Evolutionary conservation across 2,329 filamentous ascomycete species (phyloP).

Genomic region (Lachnellula arida): DNA sequence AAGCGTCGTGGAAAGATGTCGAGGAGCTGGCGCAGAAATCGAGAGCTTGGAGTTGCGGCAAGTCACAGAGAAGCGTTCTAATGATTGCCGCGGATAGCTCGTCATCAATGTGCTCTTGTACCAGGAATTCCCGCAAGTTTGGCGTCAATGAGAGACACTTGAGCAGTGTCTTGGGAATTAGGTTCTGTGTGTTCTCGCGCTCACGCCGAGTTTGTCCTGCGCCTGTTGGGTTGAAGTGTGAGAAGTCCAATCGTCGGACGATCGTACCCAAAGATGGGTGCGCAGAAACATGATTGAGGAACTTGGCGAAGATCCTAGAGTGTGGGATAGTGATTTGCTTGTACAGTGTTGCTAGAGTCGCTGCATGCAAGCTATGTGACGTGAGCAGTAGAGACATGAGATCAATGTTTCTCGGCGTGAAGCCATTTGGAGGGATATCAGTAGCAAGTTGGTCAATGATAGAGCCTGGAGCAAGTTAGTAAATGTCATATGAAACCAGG

Average conservation of each 20-base stretch:
- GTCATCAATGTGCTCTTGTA: constrained; percentile 75
- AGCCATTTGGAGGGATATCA: constrained; percentile 70
- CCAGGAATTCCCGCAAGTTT: constrained; percentile 70
- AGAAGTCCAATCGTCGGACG: constrained; percentile 76
- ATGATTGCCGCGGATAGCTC: constrained; percentile 67
- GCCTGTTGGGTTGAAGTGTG: constrained; percentile 77
- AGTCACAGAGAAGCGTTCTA: constrained; percentile 62
- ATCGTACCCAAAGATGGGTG: constrained; percentile 68
- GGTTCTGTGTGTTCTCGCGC: constrained; percentile 68
- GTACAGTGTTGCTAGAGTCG: constrained; percentile 71
- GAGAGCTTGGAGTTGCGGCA: constrained; percentile 60
- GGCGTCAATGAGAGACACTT: constrained; percentile 68
- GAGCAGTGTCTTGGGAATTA: constrained; percentile 68
- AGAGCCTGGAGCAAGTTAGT: constrained; percentile 45
- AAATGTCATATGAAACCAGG: constrained; percentile 1
- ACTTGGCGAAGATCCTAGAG: constrained; percentile 79
- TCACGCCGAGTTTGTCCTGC: constrained; percentile 71
- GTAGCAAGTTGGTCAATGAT: constrained; percentile 72
- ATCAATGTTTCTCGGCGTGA: constrained; percentile 72
- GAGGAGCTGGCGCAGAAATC: constrained; percentile 78
- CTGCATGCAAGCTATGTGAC: constrained; percentile 69
- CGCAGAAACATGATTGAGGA: constrained; percentile 61
- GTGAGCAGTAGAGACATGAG: constrained; percentile 70
- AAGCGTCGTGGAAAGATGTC: constrained; percentile 59
- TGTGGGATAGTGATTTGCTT: constrained; percentile 77